phyloP scores from a whole-genome alignment of 78 protist genomes.

The Dictyostelium firmibasis region DNA sequence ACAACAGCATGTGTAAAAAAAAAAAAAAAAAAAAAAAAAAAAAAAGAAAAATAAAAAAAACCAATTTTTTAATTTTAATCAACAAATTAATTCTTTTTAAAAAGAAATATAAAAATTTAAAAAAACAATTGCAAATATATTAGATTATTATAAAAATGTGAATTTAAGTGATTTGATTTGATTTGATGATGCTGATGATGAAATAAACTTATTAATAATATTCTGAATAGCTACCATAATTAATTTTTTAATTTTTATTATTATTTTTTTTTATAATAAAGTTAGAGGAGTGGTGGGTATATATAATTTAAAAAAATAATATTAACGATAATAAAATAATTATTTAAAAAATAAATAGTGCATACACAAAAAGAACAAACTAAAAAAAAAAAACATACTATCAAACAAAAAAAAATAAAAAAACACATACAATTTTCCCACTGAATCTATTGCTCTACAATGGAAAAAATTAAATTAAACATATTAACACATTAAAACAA shows the following conservation, averaged over 20 bases:
- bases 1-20: background rate
- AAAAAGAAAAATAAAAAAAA: background rate
- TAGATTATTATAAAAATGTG: background rate
- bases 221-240: background rate
- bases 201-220: background rate
- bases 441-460: background rate
- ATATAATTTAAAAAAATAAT: background rate
- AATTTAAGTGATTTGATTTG: slow-evolving; percentile 13
- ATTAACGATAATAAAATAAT: background rate
- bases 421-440: background rate
- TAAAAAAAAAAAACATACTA: background rate
- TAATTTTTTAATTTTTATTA: background rate
- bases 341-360: background rate
- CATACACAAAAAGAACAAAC: background rate
- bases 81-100: background rate
- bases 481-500: background rate
- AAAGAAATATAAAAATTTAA: background rate
- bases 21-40: background rate
- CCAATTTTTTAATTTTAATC: background rate
- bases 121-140: background rate
- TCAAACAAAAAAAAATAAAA: background rate
- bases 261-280: background rate
- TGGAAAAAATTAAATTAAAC: background rate
- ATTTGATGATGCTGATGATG: slow-evolving; percentile 13
- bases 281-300: background rate